Conservation (phyloP, 2,329 filamentous ascomycete species). For the Trichoderma asperellum region DNA sequence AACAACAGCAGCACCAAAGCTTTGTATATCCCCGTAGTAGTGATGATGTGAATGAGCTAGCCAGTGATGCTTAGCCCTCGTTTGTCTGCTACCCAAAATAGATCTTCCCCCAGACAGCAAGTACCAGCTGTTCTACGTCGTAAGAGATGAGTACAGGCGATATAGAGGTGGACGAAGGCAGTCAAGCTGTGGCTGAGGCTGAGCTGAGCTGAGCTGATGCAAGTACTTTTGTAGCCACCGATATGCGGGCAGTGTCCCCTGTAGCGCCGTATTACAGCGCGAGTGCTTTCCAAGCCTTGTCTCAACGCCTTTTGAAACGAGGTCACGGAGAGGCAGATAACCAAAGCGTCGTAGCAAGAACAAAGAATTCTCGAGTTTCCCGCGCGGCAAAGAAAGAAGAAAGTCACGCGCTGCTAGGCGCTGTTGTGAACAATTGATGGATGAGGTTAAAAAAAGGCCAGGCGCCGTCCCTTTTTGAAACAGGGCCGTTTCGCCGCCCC, state of each 20-base stretch:
- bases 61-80: neutral
- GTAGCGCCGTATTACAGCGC: neutral
- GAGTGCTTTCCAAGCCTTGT: neutral
- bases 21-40: conserved; percentile 7
- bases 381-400: conserved; percentile 8
- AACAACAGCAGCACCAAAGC: conserved; percentile 1
- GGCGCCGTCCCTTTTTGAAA: conserved; percentile 18
- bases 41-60: neutral
- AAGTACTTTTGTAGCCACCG: conserved; percentile 2
- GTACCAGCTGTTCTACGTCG: conserved; percentile 12
- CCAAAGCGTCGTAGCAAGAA: neutral
- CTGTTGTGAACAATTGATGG: neutral
- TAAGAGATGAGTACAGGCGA: neutral
- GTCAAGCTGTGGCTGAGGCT: conserved; percentile 15
- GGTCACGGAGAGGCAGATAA: neutral
- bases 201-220: neutral
- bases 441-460: conserved; percentile 6
- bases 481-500: neutral
- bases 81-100: conserved; percentile 2
- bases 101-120: neutral
- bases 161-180: neutral
- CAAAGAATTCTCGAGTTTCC: neutral
- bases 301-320: neutral
- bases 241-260: neutral
- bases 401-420: neutral